Evolutionary conservation across 306 rosid genomes (phyloP), one percentile per base, ranked within the genome.

Genomic region (Malus orientalis): DNA sequence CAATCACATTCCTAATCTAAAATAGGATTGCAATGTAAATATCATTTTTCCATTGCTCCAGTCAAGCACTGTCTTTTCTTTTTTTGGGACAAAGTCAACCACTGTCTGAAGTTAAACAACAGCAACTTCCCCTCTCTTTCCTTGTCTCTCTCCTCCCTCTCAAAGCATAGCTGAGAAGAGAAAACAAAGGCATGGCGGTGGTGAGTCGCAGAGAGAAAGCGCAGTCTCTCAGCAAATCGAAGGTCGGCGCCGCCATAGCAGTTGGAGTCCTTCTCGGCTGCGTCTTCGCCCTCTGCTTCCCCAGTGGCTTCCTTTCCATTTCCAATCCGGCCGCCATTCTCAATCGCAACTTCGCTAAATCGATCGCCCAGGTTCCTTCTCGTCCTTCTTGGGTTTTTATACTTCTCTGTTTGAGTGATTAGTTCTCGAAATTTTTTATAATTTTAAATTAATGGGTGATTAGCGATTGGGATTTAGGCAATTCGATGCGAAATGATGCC

Each of bases 231-330:
- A 84, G 78, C 71, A 89, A 86, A 84, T 85, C 90, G 2, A 85
- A 82, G 74, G 66, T 88, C 78, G 62, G 74, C 49, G 81, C 85
- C 58, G 89, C 96, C 62, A 75, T 90, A 27, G 83, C 83, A 38
- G 84, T 93, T 20, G 98, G 98, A 67, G 75, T 91, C 54, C 75
- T 86, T 14, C 22, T 93, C 60, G 98, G 98, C 36, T 88, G 91
- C 76, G 20, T 86, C 79, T 81, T 82, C 65, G 96, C 98, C 71
- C 70, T 93, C 67, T 70, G 87, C 64, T 88, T 76, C 78, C 98
- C 98, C 47, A 49, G 55, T 67, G 97, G 97, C 51, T 78, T 88
- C 81, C 80, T 87, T 84, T 65, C 66, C 62, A 29, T 75, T 62
- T 74, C 89, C 53, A 38, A 54, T 51, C 78, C 85, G 49, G 5